These are phyloP conservation scores for Russula sp. DNA, from an alignment of 768 basidiomycete species.

Conservation along the genomic window DNA sequence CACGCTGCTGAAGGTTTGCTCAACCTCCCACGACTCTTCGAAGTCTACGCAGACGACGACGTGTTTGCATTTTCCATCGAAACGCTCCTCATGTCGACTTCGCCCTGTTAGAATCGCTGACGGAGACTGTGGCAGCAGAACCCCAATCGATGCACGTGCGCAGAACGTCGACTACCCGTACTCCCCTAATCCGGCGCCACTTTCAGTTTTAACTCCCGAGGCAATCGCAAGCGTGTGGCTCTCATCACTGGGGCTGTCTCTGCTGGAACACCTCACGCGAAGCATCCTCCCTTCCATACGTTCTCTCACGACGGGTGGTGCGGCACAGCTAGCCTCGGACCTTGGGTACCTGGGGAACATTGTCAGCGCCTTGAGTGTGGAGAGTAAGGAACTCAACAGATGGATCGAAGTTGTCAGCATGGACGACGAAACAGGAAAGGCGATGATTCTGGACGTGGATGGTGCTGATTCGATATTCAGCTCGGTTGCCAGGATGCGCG, in stretches of 20 bases:
- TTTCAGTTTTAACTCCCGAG: conserved; percentile 56
- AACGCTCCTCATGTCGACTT: conserved; percentile 71
- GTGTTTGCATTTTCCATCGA: conserved; percentile 85
- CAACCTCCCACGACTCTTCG: conserved; percentile 89
- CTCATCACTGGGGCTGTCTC: conserved; percentile 78
- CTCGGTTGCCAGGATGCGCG: conserved; percentile 19
- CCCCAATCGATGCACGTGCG: conserved; percentile 36
- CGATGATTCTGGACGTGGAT: conserved; percentile 13
- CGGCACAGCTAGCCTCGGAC: conserved; percentile 83
- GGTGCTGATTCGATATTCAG: conserved; percentile 20
- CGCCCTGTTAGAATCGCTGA: conserved; percentile 48
- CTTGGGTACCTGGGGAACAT: conserved; percentile 89
- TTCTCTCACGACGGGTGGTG: conserved; percentile 59
- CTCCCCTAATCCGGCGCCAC: conserved; percentile 12
- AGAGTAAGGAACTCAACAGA: conserved; percentile 69
- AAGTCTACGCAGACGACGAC: conserved; percentile 91
- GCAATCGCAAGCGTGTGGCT: conserved; percentile 89
- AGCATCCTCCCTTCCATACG: conserved; percentile 70
- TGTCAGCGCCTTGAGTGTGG: conserved; percentile 85
- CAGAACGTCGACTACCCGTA: conserved; percentile 34
- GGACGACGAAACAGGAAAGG: conserved; percentile 42
- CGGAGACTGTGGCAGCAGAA: conserved; percentile 40
- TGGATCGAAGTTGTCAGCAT: conserved; percentile 75
- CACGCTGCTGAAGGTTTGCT: conserved; percentile 91
- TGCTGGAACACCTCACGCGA: conserved; percentile 69